Evolutionary conservation across 176 grass and related monocot species (phyloP).

Genomic region (Pontederia paniculata): DNA sequence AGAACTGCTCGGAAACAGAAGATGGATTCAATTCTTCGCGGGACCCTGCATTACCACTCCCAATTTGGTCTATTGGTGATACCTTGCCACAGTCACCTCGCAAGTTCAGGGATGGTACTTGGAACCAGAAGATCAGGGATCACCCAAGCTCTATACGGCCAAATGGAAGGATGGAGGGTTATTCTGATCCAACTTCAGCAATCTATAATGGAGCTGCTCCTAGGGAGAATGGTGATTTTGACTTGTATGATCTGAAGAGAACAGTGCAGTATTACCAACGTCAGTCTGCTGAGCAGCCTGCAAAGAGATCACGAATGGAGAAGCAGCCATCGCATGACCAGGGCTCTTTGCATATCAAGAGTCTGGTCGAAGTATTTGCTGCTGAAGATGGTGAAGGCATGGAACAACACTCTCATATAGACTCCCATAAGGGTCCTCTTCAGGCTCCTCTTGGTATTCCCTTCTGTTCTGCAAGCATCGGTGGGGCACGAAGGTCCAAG

Average conservation of each 20-base stretch:
- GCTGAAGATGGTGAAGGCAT: neutral
- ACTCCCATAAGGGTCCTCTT: conserved; percentile 2
- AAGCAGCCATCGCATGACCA: neutral
- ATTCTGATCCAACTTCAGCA: conserved; percentile 22
- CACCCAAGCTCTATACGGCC: conserved; percentile 13
- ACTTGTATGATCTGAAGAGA: neutral
- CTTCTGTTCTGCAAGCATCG: conserved; percentile 12
- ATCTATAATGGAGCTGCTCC: conserved; percentile 8
- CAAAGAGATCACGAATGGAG: conserved; percentile 2
- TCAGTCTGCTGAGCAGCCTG: neutral
- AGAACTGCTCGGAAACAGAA: conserved; percentile 16
- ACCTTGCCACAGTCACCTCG: conserved; percentile 22
- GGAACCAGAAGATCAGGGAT: conserved; percentile 33
- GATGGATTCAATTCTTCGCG: neutral
- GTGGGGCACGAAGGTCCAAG: conserved; percentile 7
- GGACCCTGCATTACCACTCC: neutral
- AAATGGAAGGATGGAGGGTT: conserved; percentile 27
- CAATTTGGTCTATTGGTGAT: conserved; percentile 40
- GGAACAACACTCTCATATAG: conserved; percentile 16
- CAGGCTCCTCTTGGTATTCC: conserved; percentile 14
- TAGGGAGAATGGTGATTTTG: conserved; percentile 34
- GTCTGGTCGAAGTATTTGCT: neutral
- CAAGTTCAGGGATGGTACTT: conserved; percentile 19
- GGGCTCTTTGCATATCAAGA: neutral
- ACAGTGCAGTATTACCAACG: conserved; percentile 8